Conservation (phyloP, 2,329 filamentous ascomycete genomes). For the Monilinia fructigena region DNA sequence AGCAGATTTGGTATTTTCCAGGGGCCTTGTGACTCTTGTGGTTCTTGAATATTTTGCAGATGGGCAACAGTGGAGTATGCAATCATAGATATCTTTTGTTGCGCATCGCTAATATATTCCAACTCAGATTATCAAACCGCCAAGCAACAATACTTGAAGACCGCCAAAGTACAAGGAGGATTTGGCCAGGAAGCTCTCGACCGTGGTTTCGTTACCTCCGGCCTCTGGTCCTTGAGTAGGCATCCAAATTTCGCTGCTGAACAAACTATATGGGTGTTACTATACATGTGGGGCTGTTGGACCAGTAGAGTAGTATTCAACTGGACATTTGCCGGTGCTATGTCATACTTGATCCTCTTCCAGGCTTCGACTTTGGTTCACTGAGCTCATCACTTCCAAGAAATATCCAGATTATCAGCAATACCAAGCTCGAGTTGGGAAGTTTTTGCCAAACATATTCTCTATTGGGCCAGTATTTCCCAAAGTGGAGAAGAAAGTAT, state of each 20-base stretch:
- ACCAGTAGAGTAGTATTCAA: constrained; percentile 69
- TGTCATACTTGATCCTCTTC: constrained; percentile 75
- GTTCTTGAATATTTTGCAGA: constrained; percentile 79
- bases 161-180: constrained; percentile 64
- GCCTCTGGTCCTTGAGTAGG: constrained; percentile 82
- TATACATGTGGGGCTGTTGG: constrained; percentile 87
- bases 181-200: constrained; percentile 76
- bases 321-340: constrained; percentile 73
- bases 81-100: background rate
- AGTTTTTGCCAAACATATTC: constrained; percentile 66
- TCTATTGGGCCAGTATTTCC: constrained; percentile 1
- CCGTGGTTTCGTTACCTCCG: constrained; percentile 80
- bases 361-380: constrained; percentile 83
- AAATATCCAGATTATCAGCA: constrained; percentile 88
- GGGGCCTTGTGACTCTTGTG: constrained; percentile 55
- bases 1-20: constrained; percentile 58
- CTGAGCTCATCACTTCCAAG: constrained; percentile 72
- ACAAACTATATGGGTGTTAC: constrained; percentile 81
- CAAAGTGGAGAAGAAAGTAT: constrained; percentile 16
- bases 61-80: constrained; percentile 83
- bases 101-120: constrained; percentile 9
- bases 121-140: constrained; percentile 71
- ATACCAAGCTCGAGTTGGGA: constrained; percentile 80
- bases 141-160: constrained; percentile 72
- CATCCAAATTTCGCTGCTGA: constrained; percentile 96